Conservation (phyloP, 2,329 filamentous ascomycete genomes). For the Didymella arachidicola region DNA sequence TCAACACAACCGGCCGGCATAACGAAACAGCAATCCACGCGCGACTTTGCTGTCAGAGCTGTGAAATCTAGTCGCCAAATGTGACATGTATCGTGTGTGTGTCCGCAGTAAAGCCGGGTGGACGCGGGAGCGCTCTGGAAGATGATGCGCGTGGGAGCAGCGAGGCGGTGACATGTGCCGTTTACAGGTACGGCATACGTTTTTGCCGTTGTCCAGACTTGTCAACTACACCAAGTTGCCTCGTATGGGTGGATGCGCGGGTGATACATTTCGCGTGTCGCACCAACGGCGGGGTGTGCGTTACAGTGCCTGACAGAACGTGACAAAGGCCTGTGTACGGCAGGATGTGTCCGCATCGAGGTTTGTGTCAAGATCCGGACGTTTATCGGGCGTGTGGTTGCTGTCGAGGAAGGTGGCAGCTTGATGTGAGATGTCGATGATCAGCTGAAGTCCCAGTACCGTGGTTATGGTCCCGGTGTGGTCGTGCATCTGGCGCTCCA, state of each 20-base stretch:
- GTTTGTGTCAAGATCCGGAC: not conserved
- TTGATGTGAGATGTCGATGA: slow-evolving; percentile 1
- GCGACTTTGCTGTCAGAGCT: slow-evolving; percentile 2
- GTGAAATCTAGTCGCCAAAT: not conserved
- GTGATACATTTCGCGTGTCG: slow-evolving; percentile 19
- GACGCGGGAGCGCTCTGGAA: not conserved
- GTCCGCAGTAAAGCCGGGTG: slow-evolving; percentile 13
- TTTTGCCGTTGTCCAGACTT: slow-evolving; percentile 6
- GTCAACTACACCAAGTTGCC: slow-evolving; percentile 1
- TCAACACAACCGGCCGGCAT: not conserved
- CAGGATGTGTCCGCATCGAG: not conserved
- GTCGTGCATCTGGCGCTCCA: slow-evolving; percentile 2
- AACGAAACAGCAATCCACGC: slow-evolving; percentile 1
- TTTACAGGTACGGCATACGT: slow-evolving; percentile 2
- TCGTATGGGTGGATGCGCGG: slow-evolving; percentile 14
- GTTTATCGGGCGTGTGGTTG: not conserved
- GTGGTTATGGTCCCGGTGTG: slow-evolving; percentile 1
- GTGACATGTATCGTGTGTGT: slow-evolving; percentile 9
- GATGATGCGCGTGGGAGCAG: not conserved
- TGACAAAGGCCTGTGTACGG: slow-evolving; percentile 11
- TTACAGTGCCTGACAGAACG: slow-evolving; percentile 22
- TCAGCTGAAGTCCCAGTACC: slow-evolving; percentile 8
- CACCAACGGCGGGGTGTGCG: slow-evolving; percentile 17
- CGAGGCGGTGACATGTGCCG: slow-evolving; percentile 1
- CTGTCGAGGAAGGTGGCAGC: slow-evolving; percentile 2